Conservation (phyloP, 1,284 basidiomycete species). For the Gomphus bonarii region DNA sequence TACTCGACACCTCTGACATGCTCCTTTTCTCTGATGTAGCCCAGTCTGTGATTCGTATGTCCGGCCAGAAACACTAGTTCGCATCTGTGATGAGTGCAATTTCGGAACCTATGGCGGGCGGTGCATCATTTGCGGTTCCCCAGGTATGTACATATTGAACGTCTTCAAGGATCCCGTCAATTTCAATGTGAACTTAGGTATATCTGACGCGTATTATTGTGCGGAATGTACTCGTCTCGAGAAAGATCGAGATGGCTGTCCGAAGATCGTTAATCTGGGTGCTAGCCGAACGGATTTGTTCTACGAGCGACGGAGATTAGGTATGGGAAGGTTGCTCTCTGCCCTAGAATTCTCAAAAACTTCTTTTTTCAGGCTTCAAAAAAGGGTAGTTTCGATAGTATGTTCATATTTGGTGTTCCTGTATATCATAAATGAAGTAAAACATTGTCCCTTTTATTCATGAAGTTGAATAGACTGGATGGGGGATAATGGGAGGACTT, state of each 20-base stretch:
- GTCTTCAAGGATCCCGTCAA: background rate
- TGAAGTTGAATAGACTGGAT: constrained; percentile 35
- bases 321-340: constrained; percentile 27
- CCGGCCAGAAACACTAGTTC: constrained; percentile 92
- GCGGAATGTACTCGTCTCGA: constrained; percentile 94
- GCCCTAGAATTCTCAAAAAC: background rate
- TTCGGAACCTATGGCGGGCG: constrained; percentile 95
- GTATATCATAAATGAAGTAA: background rate
- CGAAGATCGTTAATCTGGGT: constrained; percentile 96
- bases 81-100: constrained; percentile 99
- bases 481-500: constrained; percentile 47
- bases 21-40: constrained; percentile 31
- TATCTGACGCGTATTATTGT: constrained; percentile 96
- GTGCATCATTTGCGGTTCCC: constrained; percentile 94
- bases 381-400: constrained; percentile 42
- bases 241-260: constrained; percentile 97
- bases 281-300: constrained; percentile 84
- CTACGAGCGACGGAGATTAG: constrained; percentile 76
- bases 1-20: background rate
- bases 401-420: constrained; percentile 6
- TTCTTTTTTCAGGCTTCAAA: constrained; percentile 50
- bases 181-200: constrained; percentile 41
- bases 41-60: constrained; percentile 99
- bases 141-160: constrained; percentile 44
- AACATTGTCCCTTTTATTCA: background rate